Base-by-base conservation (phyloP, 2,329 filamentous ascomycete genomes). In the Pseudohalonectria lignicola region DNA sequence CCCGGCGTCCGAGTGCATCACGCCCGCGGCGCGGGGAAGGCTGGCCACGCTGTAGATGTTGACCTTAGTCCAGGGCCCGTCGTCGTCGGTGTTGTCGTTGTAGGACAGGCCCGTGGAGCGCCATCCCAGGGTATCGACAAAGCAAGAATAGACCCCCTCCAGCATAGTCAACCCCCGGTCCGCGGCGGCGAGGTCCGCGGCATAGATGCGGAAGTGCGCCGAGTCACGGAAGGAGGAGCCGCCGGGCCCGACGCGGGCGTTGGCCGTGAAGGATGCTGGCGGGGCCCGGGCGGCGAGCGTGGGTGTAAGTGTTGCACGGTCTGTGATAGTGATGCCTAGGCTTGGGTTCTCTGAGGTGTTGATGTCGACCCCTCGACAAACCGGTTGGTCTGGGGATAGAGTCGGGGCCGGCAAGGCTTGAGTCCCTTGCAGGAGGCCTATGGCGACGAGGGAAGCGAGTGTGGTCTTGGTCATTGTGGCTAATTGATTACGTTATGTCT, bases 21-120 rank as follows among this genome's bases (percentile, higher is more conserved):
- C 48, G 25, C 42, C 47, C 4, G 66, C 64, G 1, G 64, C 63
- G 8, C 51, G 54, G 0, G 53, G 46, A 3, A 69, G 43, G 0
- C 41, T 45, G 8, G 46, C 49, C 17, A 68, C 60, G 1, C 55
- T 49, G 49, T 68, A 71, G 26, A 68, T 39, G 42, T 70, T 70
- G 33, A 60, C 59, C 50, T 71, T 71, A 45, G 59, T 60, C 42
- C 49, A 66, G 0, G 64, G 59, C 0, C 64, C 64, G 32, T 50
- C 47, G 32, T 50, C 47, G 23, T 60, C 55, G 9, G 48, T 45
- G 16, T 23, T 43, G 13, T 49, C 44, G 32, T 50, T 50, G 36
- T 51, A 56, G 15, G 48, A 51, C 4, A 59, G 44, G 3, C 56
- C 57, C 3, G 56, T 49, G 10, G 53, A 57, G 12, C 56, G 50